Percentiles rank a stretch among this genome's conserved stretches.
These are phyloP conservation scores for Tremella yokohamensis DNA, from an alignment of 768 basidiomycete genomes.

Conservation along the genomic window DNA sequence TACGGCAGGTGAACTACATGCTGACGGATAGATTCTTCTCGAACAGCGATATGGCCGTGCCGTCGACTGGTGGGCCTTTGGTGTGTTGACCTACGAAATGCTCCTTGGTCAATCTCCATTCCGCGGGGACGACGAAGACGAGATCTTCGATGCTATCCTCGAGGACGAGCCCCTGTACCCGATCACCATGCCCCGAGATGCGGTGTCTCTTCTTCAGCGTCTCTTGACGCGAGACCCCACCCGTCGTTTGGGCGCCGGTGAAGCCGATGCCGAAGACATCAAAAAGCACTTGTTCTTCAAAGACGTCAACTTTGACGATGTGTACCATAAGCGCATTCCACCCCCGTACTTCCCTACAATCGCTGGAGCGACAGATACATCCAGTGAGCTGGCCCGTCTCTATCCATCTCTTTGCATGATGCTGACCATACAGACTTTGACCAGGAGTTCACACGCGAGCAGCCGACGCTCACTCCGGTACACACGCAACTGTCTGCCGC, in stretches of 20 bases:
- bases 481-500: slow-evolving; percentile 84
- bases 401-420: too few relatives aligned
- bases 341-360: slow-evolving; percentile 97
- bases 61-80: slow-evolving; percentile 99
- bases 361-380: slow-evolving; percentile 52
- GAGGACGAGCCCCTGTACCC: slow-evolving; percentile 98
- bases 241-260: slow-evolving; percentile 84
- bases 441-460: slow-evolving; percentile 93
- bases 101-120: slow-evolving; percentile 97
- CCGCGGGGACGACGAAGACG: slow-evolving; percentile 98
- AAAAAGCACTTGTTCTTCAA: slow-evolving; percentile 98
- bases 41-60: slow-evolving; percentile 98
- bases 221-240: slow-evolving; percentile 85
- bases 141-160: slow-evolving; percentile 98
- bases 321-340: slow-evolving; percentile 93
- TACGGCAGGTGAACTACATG: not conserved
- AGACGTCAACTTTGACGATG: slow-evolving; percentile 94
- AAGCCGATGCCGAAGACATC: slow-evolving; percentile 93
- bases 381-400: slow-evolving; percentile 1
- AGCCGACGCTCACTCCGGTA: slow-evolving; percentile 95
- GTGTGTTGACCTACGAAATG: slow-evolving; percentile 98
- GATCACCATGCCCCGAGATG: slow-evolving; percentile 97
- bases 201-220: slow-evolving; percentile 91
- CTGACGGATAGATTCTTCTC: slow-evolving; percentile 74
- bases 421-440: slow-evolving; percentile 62